These are phyloP conservation scores for Papiliotrema terrestris DNA, from an alignment of 1,284 basidiomycete species.

Conservation along the genomic window DNA sequence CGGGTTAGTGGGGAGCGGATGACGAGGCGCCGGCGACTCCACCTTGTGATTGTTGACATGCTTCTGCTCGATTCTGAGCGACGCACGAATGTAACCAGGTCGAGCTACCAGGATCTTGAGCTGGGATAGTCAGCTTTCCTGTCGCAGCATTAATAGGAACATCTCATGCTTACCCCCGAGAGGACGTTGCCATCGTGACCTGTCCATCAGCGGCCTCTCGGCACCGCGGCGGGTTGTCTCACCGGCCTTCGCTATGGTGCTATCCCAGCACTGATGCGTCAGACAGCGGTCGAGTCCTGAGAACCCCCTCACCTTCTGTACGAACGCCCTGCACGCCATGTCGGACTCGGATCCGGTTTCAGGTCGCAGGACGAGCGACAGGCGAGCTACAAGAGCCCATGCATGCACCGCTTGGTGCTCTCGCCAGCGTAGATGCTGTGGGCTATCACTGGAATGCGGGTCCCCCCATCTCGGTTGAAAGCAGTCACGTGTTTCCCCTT, in stretches of 20 bases:
- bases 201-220: neutral
- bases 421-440: too few species aligned
- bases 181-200: constrained; percentile 36
- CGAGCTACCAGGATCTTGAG: constrained; percentile 29
- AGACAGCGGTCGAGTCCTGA: neutral
- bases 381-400: too few species aligned
- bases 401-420: too few species aligned
- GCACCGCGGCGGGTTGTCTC: constrained; percentile 1
- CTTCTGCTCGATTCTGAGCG: constrained; percentile 34
- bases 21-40: neutral
- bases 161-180: constrained; percentile 15
- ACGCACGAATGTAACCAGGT: constrained; percentile 42
- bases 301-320: constrained; percentile 16
- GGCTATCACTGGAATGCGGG: too few species aligned
- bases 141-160: neutral
- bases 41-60: constrained; percentile 50
- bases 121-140: constrained; percentile 12
- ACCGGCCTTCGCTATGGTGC: constrained; percentile 39
- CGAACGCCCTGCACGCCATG: constrained; percentile 21
- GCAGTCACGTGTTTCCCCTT: too few species aligned
- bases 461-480: too few species aligned
- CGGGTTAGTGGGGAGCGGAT: neutral
- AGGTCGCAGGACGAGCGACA: too few species aligned
- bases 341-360: too few species aligned
- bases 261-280: constrained; percentile 28